Base-by-base conservation (phyloP, 768 basidiomycete genomes). In the Suillus lakei region DNA sequence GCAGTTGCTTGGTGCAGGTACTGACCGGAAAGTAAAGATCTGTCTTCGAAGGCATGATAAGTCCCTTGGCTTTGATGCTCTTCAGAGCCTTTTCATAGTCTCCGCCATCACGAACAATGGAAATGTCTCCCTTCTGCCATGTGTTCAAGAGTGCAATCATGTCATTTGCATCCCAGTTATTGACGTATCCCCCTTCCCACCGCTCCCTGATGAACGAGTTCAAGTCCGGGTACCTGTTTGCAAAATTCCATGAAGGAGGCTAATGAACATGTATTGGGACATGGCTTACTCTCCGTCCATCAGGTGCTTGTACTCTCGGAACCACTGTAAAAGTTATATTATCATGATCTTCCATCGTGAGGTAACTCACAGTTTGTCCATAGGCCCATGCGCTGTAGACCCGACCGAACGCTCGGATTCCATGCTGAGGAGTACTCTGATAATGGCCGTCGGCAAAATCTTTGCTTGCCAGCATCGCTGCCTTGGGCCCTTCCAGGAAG, bases 351-450 rank as follows among this genome's bases (percentile, higher is more conserved):
- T 62, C 26, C 30, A 21, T 28, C 58, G 26, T 30, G 38, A 59
- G 9, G 12, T 30, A 21, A 75, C 82, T 46, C 43, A 86, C 86
- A 43, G 86, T 80, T 72, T 88, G 85, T 1, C 86, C 84, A 63
- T 86, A 87, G 5, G 86, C 85, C 86, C 87, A 88, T 30, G 84
- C 84, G 55, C 83, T 83, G 67, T 87, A 88, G 18, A 79, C 85
- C n/a, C 87, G 79, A 3, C 80, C 85, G 59, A 87, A 87, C 7
- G 86, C 87, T 1, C 86, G 82, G 43, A 88, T 76, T 5, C 86
- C 86, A 48, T 78, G 77, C 60, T 85, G 78, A 1, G 86, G 84
- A 8, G 73, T 71, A 16, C 76, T 73, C 60, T 74, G 83, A 70
- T 88, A 89, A 68, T 86, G 85, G 0, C 86, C 86, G 55, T 79